These are phyloP conservation scores for Salix arbutifolia DNA, from an alignment of 345 rosid species.

Conservation along the genomic window DNA sequence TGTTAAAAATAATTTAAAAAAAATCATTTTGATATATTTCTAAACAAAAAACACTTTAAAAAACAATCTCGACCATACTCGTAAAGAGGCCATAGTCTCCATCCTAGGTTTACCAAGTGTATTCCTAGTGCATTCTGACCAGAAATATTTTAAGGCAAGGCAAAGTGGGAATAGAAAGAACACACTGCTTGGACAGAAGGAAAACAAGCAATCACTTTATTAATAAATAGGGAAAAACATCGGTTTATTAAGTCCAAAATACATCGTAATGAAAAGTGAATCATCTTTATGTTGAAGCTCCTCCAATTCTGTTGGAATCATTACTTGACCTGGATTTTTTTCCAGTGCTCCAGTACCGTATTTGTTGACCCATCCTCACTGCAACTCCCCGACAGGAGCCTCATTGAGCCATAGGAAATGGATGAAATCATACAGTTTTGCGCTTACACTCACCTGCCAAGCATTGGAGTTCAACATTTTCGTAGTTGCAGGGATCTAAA, in stretches of 20 bases:
- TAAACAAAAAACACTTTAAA: too few species aligned
- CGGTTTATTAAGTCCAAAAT: neutral
- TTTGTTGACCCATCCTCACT: conserved; percentile 20
- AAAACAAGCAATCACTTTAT: neutral
- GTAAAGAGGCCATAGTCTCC: too few species aligned
- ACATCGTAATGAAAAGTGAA: neutral
- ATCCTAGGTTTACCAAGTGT: neutral
- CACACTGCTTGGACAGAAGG: neutral
- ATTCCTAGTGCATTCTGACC: neutral
- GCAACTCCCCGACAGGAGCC: conserved; percentile 97
- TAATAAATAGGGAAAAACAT: neutral
- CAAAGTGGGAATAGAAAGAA: neutral
- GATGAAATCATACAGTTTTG: conserved; percentile 82
- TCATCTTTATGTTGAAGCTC: conserved; percentile 2
- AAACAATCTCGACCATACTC: too few species aligned
- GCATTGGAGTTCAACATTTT: neutral
- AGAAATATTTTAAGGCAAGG: neutral
- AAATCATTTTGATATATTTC: too few species aligned
- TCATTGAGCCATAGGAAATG: conserved; percentile 97
- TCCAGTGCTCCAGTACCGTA: conserved; percentile 10
- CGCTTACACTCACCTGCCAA: conserved; percentile 80
- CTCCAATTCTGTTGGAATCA: conserved; percentile 21
- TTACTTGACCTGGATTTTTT: conserved; percentile 13
- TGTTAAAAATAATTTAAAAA: too few species aligned
- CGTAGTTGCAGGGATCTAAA: neutral